These are phyloP conservation scores for Buddleja alternifolia DNA, from an alignment of 257 asterid species.

Conservation along the genomic window DNA sequence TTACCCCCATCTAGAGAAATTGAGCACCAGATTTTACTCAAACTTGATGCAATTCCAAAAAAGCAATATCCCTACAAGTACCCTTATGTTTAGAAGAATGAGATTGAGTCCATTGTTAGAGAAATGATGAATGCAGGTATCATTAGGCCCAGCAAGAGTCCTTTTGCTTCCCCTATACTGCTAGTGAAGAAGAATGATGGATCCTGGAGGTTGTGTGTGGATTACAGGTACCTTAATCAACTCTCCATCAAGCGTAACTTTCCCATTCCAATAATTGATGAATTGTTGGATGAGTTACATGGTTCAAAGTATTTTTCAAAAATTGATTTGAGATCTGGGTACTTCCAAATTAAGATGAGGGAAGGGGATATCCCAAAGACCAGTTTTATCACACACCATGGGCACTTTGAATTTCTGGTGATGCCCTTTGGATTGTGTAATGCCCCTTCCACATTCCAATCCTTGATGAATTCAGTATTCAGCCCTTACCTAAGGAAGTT, in stretches of 20 bases:
- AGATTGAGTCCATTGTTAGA: background rate
- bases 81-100: background rate
- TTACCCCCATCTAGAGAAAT: background rate
- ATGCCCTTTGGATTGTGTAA: background rate
- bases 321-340: slow-evolving; percentile 15
- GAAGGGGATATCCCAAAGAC: background rate
- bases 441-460: too few relatives aligned
- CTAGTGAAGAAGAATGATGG: slow-evolving; percentile 15
- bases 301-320: background rate
- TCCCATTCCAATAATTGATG: slow-evolving; percentile 26
- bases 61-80: background rate
- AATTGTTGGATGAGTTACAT: background rate
- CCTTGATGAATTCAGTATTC: too few relatives aligned
- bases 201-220: background rate
- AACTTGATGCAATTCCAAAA: background rate
- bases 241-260: background rate
- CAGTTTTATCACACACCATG: background rate
- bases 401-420: background rate
- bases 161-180: background rate
- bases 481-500: too few relatives aligned
- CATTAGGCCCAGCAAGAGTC: too few relatives aligned
- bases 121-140: too few relatives aligned
- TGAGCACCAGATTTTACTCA: background rate
- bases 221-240: background rate
- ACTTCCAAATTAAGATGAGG: slow-evolving; percentile 7